Percentiles rank a stretch among this genome's conserved stretches.
Evolutionary conservation across 1,284 basidiomycete genomes (phyloP).

Genomic region (Leccinum subspadiceum): DNA sequence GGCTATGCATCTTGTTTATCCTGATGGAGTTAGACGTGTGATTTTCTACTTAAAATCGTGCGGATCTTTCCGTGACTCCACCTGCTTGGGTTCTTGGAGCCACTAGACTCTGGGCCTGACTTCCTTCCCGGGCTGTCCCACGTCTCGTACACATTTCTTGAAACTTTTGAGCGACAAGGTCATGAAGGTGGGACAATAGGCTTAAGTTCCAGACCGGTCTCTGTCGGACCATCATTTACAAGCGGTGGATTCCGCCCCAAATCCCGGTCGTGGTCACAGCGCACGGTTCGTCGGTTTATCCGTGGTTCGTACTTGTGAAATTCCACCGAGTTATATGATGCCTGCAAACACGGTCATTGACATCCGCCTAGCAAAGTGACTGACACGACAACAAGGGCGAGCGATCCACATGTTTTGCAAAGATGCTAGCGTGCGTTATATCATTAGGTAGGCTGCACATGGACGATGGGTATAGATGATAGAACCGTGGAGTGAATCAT

Average conservation of each 20-base stretch:
- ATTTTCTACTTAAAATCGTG: background rate
- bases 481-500: slow-evolving; percentile 15
- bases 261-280: background rate
- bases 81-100: background rate
- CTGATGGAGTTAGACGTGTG: background rate
- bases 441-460: slow-evolving; percentile 29
- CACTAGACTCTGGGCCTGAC: too few species aligned
- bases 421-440: slow-evolving; percentile 30
- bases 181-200: background rate
- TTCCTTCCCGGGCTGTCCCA: too few species aligned
- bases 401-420: slow-evolving; percentile 12
- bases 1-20: background rate
- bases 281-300: background rate
- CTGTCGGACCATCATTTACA: background rate
- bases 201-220: background rate
- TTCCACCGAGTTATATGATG: background rate
- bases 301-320: background rate
- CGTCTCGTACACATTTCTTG: background rate
- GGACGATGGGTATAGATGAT: slow-evolving; percentile 31
- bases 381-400: background rate
- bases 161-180: background rate
- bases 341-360: background rate
- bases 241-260: background rate
- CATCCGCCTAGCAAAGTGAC: background rate
- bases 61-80: background rate